Evolutionary conservation across 2,329 filamentous ascomycete genomes (phyloP).

Genomic region (Epichloe typhina): DNA sequence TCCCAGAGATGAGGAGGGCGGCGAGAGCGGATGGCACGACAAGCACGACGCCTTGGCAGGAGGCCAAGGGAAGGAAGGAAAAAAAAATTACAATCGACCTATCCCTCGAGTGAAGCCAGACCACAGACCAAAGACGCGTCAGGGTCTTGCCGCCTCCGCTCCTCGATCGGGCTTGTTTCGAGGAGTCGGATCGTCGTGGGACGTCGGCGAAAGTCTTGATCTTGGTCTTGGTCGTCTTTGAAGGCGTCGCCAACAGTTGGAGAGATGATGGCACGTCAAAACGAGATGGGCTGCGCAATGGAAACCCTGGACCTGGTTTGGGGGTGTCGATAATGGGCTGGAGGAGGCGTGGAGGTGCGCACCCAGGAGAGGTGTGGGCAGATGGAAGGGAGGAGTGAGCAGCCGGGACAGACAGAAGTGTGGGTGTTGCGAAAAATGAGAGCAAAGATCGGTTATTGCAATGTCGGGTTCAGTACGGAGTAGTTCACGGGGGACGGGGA

Average conservation of each 20-base stretch:
- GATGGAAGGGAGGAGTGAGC: conserved; percentile 15
- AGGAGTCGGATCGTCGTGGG: conserved; percentile 2
- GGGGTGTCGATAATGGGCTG: conserved; percentile 30
- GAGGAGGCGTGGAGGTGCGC: conserved; percentile 25
- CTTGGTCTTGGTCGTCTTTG: conserved; percentile 2
- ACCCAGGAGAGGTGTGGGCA: conserved; percentile 22
- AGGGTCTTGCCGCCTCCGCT: conserved; percentile 2
- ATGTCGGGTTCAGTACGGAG: neutral
- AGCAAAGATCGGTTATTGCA: neutral
- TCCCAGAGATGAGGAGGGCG: neutral
- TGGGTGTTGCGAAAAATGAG: conserved; percentile 5
- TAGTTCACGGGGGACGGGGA: neutral
- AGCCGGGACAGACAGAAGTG: conserved; percentile 7
- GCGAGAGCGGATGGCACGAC: neutral
- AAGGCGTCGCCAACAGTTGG: conserved; percentile 5
- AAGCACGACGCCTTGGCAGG: neutral
- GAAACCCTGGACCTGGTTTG: conserved; percentile 18
- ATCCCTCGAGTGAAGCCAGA: neutral
- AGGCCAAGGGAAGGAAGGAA: neutral
- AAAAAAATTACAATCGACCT: neutral
- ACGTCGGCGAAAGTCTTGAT: neutral
- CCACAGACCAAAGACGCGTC: conserved; percentile 3
- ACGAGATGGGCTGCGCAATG: conserved; percentile 9
- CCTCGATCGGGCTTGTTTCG: neutral
- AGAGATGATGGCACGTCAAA: conserved; percentile 6